Evolutionary conservation across 108 stramenopile genomes (phyloP).

Genomic region (Cyclotella kingstonii): DNA sequence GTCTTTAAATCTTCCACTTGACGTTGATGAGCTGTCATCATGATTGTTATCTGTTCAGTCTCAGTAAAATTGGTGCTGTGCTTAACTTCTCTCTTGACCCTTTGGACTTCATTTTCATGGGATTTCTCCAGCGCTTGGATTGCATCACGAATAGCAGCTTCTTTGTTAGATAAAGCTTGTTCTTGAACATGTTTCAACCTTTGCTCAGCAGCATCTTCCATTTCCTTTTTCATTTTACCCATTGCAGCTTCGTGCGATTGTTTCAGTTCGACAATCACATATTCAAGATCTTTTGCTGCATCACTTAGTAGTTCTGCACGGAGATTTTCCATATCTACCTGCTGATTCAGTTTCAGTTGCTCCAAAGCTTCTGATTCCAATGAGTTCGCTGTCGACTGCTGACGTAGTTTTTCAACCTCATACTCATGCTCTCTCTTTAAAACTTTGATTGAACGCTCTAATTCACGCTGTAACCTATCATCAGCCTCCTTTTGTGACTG

Average conservation of each 20-base stretch:
- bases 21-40: conserved; percentile 8
- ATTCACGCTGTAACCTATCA: conserved; percentile 9
- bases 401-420: conserved; percentile 13
- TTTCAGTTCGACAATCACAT: conserved; percentile 11
- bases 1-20: conserved; percentile 21
- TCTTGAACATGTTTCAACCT: neutral
- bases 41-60: conserved; percentile 3
- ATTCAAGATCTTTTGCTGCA: conserved; percentile 4
- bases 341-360: conserved; percentile 9
- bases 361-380: conserved; percentile 5
- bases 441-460: conserved; percentile 12
- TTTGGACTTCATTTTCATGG: conserved; percentile 15
- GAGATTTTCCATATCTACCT: conserved; percentile 19
- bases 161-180: neutral
- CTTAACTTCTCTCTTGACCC: conserved; percentile 8
- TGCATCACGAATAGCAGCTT: neutral
- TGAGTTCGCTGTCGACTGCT: neutral
- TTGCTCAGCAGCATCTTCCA: conserved; percentile 1
- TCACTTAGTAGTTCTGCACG: conserved; percentile 5
- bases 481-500: conserved; percentile 14
- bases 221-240: conserved; percentile 3
- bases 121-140: conserved; percentile 2
- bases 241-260: conserved; percentile 16
- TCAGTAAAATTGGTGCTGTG: conserved; percentile 10
- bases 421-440: conserved; percentile 15